These are phyloP conservation scores for Blastobotrys buckinghamii DNA, from an alignment of 1,139 yeast species.

Conservation along the genomic window DNA sequence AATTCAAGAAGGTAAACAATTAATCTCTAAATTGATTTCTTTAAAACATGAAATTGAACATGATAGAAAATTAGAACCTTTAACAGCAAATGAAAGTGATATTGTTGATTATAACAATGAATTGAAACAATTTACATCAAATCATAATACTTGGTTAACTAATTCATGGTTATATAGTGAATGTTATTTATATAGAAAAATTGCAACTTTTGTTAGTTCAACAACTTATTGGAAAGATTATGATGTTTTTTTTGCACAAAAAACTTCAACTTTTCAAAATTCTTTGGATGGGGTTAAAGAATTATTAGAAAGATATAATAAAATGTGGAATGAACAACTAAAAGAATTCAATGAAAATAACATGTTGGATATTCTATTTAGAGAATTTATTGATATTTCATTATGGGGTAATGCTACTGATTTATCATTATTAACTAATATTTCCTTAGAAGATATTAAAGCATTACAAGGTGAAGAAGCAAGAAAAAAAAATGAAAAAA, in stretches of 20 bases:
- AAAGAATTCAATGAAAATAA: slow-evolving; percentile 29
- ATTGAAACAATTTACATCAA: slow-evolving; percentile 36
- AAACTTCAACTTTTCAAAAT: slow-evolving; percentile 66
- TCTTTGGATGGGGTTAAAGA: slow-evolving; percentile 78
- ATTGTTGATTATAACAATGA: slow-evolving; percentile 33
- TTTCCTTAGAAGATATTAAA: slow-evolving; percentile 80
- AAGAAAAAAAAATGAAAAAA: slow-evolving; percentile 74
- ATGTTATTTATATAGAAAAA: slow-evolving; percentile 69
- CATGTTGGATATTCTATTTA: slow-evolving; percentile 40
- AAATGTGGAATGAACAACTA: slow-evolving; percentile 38
- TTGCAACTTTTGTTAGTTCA: slow-evolving; percentile 44
- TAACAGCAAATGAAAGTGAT: slow-evolving; percentile 26
- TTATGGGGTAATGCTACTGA: slow-evolving; percentile 99
- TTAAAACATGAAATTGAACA: slow-evolving; percentile 32
- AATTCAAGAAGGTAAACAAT: slow-evolving; percentile 32
- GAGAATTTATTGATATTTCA: slow-evolving; percentile 81
- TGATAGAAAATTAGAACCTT: slow-evolving; percentile 24
- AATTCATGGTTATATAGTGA: slow-evolving; percentile 93
- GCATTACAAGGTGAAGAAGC: slow-evolving; percentile 88
- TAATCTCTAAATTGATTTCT: slow-evolving; percentile 33
- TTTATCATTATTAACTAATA: slow-evolving; percentile 61
- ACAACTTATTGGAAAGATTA: slow-evolving; percentile 47
- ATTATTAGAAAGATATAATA: slow-evolving; percentile 63
- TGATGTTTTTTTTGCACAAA: slow-evolving; percentile 68
- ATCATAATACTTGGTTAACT: slow-evolving; percentile 57